These are phyloP conservation scores for Lactarius pseudohatsudake DNA, from an alignment of 768 basidiomycete species.

Conservation along the genomic window DNA sequence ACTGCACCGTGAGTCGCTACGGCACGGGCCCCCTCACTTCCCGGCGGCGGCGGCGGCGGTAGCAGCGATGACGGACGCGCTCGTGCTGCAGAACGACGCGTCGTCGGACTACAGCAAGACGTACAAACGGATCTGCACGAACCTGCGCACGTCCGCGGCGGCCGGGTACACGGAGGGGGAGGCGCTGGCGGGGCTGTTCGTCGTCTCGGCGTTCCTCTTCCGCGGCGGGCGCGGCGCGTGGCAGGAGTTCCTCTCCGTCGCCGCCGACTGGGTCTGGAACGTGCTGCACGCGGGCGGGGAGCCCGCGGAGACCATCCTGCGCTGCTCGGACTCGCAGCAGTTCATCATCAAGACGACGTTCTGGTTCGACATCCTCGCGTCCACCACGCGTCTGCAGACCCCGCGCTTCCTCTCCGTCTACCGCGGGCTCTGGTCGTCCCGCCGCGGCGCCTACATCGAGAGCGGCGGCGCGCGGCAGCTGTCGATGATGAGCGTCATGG, in stretches of 20 bases:
- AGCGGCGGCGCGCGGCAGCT: conserved; percentile 29
- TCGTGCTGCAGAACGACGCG: conserved; percentile 7
- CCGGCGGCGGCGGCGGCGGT: not conserved
- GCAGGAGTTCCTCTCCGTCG: conserved; percentile 63
- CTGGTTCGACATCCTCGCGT: conserved; percentile 86
- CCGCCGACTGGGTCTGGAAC: conserved; percentile 52
- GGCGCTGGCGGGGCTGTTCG: conserved; percentile 74
- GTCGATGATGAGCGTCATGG: conserved; percentile 84
- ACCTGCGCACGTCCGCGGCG: conserved; percentile 24
- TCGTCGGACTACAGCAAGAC: conserved; percentile 25
- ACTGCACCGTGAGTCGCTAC: conserved; percentile 47
- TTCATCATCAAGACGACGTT: conserved; percentile 83
- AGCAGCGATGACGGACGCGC: conserved; percentile 7
- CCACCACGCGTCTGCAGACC: conserved; percentile 59
- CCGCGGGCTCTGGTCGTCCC: conserved; percentile 53
- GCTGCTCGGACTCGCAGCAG: conserved; percentile 50
- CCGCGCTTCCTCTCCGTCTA: conserved; percentile 62
- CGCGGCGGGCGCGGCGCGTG: conserved; percentile 72
- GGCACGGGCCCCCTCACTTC: conserved; percentile 13
- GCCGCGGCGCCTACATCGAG: conserved; percentile 41
- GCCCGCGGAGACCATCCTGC: conserved; percentile 46
- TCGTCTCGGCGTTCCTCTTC: conserved; percentile 77
- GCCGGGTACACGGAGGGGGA: conserved; percentile 54
- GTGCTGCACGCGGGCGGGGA: conserved; percentile 45
- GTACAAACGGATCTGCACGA: conserved; percentile 31